Base-by-base conservation (phyloP, 441 rosid species). In the Populus hybrid region DNA sequence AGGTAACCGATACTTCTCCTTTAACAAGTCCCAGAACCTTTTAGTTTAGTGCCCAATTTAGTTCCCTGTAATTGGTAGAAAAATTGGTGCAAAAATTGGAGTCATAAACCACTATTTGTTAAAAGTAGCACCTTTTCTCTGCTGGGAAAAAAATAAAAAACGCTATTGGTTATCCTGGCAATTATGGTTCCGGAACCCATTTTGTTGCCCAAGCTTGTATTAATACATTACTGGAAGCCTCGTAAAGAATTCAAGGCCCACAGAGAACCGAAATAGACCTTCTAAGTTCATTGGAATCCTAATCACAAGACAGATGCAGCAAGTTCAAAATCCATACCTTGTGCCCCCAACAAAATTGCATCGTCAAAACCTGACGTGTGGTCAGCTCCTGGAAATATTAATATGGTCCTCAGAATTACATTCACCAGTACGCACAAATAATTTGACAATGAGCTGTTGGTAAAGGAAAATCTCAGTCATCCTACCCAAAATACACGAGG, bases 401-500 rank as follows among this genome's bases (percentile, higher is more conserved):
- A 50, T 42, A 64, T 24, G 59, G 53, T 28, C 7, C 68, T 78
- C 70, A 79, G 77, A 63, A 35, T 77, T 61, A 69, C 18, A 20
- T n/a, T 73, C 23, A 38, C 11, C 42, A 73, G 56, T 38, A 35
- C 68, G 45, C 26, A 45, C 8, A 67, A 82, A 40, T 68, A 7
- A 83, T 28, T 75, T 69, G 36, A 80, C 10, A 23, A 69, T 75
- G 68, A n/a, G 75, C 50, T 73, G 42, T 63, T 45, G 24, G 18
- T n/a, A 82, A 68, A 64, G 16, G 40, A 73, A 53, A 56, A 78
- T 14, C 65, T 64, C 29, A 42, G 33, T 10, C 64, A 63, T 70
- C 84, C 71, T 89, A 94, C 98, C 99, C 95, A 93, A 82, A 86
- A 87, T 66, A 93, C 87, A 16, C 3, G 78, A 70, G 99, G 99